phyloP scores from a whole-genome alignment of 1,139 yeast genomes.

The Debaryomyces sp. region DNA sequence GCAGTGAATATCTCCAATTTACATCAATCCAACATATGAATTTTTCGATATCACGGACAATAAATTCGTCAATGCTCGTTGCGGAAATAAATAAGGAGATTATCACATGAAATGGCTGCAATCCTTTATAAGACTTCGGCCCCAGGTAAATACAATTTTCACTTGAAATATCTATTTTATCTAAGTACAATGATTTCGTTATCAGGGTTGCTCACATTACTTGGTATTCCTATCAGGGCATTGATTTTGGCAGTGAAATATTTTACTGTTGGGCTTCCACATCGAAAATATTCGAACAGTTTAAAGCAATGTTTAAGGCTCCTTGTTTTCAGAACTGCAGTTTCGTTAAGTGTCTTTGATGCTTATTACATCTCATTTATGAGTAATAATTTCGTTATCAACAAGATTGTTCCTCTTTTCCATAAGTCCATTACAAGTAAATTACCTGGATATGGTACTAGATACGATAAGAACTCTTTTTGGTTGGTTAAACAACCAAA shows the following conservation, averaged over 20 bases:
- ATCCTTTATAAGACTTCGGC: neutral
- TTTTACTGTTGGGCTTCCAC: constrained; percentile 9
- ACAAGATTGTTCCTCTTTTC: constrained; percentile 4
- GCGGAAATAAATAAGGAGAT: neutral
- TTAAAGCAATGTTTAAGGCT: constrained; percentile 8
- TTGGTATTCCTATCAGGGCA: constrained; percentile 10
- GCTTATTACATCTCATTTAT: constrained; percentile 7
- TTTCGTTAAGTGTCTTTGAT: constrained; percentile 8
- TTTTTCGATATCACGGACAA: neutral
- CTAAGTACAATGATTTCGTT: neutral
- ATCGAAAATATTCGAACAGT: constrained; percentile 9
- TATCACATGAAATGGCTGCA: neutral
- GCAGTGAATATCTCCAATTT: neutral
- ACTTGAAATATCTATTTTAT: neutral
- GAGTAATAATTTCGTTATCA: constrained; percentile 1
- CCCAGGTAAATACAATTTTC: neutral
- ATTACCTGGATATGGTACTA: constrained; percentile 34
- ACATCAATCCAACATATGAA: neutral
- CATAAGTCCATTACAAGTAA: neutral
- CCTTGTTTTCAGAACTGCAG: constrained; percentile 6
- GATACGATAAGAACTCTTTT: constrained; percentile 32
- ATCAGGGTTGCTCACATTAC: constrained; percentile 6
- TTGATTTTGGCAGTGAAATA: constrained; percentile 6
- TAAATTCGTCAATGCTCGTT: neutral
- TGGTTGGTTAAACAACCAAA: constrained; percentile 40